Base-by-base conservation (phyloP, 805 yeast species). In the Wilhelminamyces savonicus region DNA sequence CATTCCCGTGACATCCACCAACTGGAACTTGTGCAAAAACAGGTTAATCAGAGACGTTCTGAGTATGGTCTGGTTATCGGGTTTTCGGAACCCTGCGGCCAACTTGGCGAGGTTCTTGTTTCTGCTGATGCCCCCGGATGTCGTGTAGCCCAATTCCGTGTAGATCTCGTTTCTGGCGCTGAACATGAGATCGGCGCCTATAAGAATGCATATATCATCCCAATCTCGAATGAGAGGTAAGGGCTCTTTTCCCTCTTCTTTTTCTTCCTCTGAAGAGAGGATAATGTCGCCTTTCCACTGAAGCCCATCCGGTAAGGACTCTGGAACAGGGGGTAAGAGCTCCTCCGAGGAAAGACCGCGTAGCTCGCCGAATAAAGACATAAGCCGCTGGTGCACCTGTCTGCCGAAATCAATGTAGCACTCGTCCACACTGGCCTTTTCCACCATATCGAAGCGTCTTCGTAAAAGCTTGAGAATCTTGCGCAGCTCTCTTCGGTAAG, bases 361-460 rank as follows among this genome's bases (percentile, higher is more conserved):
- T 12, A 78, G 36, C 6, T 58, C 46, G 0, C 94, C 90, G 29
- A 72, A 71, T 2, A 54, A 22, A 9, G 56, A 56, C 3, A 66
- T 26, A 8, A 77, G 52, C 29, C 50, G 57, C 2, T 50, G 35
- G 42, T 72, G 68, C 0, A 85, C 73, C 15, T 73, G 41, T 22
- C 82, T 60, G 0, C 97, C 95, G 23, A 92, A 53, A 56, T 92
- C 97, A 41, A 92, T 40, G 49, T 82, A 92, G 28, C 87, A 78
- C 56, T 92, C 98, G 56, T 92, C 98, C 13, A 88, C 92, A 56
- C 97, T 86, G 0, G 96, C 97, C 57, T 88, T 88, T 52, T 92
- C 95, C 1, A 86, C 85, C 11, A 69, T 43, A 34, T 75, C 80
- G 48, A 90, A 83, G 35, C 68, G 63, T 6, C 59, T 50, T 32